Base-by-base conservation (phyloP, 805 yeast species). In the Candida michaelii region DNA sequence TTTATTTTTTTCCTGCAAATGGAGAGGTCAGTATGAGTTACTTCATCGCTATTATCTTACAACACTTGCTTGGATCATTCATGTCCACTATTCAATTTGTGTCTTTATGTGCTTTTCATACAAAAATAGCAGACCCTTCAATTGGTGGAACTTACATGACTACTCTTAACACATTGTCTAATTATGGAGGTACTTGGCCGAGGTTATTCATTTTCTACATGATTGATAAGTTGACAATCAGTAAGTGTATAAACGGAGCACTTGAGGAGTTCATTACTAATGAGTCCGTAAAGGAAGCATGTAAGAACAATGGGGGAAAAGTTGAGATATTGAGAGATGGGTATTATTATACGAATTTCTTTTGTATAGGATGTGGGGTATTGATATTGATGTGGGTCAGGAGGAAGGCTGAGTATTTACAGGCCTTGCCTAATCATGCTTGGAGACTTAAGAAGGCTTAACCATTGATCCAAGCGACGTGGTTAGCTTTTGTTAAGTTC, bases 61-160 rank as follows among this genome's bases (percentile, higher is more conserved):
- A 87, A 54, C 97, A 93, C 63, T 71, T 91, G 21, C 59, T 88
- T 27, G 87, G 95, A 13, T 85, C 95, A 8, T 90, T 93, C 63
- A 87, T 91, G 95, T 77, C 89, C 5, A 93, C 99, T 0, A 83
- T 93, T 43, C 98, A 91, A 63, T 91, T 93, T 66, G 98, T 93
- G 14, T 85, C 95, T 1, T 80, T 93, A 32, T 85, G 89, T 57
- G 95, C 98, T 0, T 93, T 93, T 73, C 97, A 91, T 65, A 91
- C 97, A 2, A 82, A 83, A 53, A 86, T 93, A 42, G 96, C 99
- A 1, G 99, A 93, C 59, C 98, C 99, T 0, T 65, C 82, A 14
- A 87, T 93, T 54, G 99, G 99, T 13, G 99, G 99, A 1, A 93
- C 99, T 0, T 93, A 93, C 62, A 91, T 93, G 98, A 93, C 99